Percentiles rank a stretch among this genome's conserved stretches.
These are phyloP conservation scores for Paralagenidium karlingii DNA, from an alignment of 352 stramenopile species.

Conservation along the genomic window DNA sequence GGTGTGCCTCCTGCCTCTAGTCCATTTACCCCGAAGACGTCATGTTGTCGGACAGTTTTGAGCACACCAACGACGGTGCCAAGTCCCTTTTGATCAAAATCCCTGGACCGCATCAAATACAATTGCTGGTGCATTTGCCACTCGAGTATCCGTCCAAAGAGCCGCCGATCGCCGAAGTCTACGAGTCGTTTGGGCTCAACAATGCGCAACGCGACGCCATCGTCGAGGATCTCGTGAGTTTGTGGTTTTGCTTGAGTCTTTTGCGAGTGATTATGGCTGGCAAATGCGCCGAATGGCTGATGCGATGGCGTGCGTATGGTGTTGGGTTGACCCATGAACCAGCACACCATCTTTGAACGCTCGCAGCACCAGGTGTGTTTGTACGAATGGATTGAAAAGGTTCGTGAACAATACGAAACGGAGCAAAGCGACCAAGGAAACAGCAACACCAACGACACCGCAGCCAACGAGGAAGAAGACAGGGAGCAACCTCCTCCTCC, in stretches of 20 bases:
- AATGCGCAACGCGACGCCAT: conserved; percentile 52
- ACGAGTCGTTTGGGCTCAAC: conserved; percentile 72
- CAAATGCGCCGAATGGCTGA: neutral
- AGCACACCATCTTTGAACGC: neutral
- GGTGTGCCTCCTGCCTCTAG: conserved; percentile 10
- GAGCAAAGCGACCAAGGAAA: no score
- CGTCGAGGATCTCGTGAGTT: conserved; percentile 35
- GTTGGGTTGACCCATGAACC: neutral
- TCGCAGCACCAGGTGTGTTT: conserved; percentile 72
- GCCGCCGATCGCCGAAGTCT: conserved; percentile 58
- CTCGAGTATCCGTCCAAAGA: conserved; percentile 53
- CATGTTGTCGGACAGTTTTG: conserved; percentile 30
- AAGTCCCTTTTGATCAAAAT: conserved; percentile 51
- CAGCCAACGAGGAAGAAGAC: neutral
- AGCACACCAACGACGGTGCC: conserved; percentile 13
- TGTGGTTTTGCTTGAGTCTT: neutral
- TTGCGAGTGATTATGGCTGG: neutral
- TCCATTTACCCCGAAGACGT: conserved; percentile 70
- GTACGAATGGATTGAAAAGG: conserved; percentile 79
- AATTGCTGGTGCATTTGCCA: conserved; percentile 59
- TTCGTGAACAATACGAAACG: conserved; percentile 62
- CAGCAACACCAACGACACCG: conserved; percentile 20
- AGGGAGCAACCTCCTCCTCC: no score
- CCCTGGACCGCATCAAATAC: conserved; percentile 44
- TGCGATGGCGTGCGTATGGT: neutral